phyloP scores from a whole-genome alignment of 176 grass and related monocot genomes.

The Ensete glaucum region DNA sequence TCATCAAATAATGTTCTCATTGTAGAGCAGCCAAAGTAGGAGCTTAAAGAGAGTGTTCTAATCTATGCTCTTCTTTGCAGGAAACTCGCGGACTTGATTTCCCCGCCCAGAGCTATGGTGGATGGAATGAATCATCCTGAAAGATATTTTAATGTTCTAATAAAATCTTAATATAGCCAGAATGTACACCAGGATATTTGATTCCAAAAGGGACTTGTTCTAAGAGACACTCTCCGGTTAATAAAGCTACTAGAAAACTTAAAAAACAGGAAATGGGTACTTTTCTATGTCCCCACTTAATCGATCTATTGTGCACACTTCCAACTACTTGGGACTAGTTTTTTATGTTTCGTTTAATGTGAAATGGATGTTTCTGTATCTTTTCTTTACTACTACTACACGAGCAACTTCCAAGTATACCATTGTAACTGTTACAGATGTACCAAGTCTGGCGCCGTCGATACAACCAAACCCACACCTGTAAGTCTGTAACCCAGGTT shows the following conservation, averaged over 20 bases:
- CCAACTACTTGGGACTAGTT: no score
- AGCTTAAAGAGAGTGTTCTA: not conserved
- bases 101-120: conserved; percentile 37
- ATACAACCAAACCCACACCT: no score
- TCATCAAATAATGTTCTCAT: not conserved
- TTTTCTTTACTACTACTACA: no score
- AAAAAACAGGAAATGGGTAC: not conserved
- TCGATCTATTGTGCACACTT: no score
- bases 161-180: not conserved
- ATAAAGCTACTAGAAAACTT: not conserved
- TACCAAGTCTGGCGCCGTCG: no score
- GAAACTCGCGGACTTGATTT: conserved; percentile 31
- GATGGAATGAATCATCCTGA: conserved; percentile 52
- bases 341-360: no score
- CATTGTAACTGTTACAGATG: no score
- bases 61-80: conserved; percentile 27
- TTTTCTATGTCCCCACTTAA: no score
- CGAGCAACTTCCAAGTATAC: no score
- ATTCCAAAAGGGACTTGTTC: not conserved
- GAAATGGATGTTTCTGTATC: no score
- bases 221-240: not conserved
- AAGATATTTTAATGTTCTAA: not conserved
- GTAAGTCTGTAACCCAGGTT: no score
- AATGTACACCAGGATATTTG: not conserved
- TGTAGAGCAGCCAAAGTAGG: not conserved